Conservation (phyloP, 179 eudicot species). For the Monotropa hypopitys region DNA sequence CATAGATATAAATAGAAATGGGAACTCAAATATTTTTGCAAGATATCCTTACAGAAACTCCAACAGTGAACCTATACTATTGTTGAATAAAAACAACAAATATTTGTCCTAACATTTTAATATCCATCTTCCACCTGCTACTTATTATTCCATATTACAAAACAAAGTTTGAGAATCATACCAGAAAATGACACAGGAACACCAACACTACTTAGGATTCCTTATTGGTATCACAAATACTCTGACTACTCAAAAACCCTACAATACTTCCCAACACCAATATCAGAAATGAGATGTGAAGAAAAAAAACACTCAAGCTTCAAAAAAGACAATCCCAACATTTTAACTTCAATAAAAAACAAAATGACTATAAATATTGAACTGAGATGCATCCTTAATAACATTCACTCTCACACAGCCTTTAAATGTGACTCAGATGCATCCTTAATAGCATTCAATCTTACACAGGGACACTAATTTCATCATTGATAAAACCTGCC, state of each 20-base stretch:
- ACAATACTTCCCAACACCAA: conserved; percentile 13
- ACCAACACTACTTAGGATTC: conserved; percentile 17
- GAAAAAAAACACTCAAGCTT: neutral
- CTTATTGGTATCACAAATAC: conserved; percentile 19
- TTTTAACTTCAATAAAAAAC: neutral
- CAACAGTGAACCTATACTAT: neutral
- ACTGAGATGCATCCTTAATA: neutral
- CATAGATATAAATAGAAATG: neutral
- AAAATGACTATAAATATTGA: neutral
- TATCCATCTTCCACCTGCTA: neutral
- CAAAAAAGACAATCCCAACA: neutral
- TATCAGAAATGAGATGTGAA: conserved; percentile 11
- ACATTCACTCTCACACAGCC: neutral
- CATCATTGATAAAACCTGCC: neutral
- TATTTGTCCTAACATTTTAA: neutral
- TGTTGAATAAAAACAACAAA: neutral
- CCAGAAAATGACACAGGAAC: conserved; percentile 15
- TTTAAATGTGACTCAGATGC: neutral
- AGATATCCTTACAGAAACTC: neutral
- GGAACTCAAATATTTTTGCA: neutral
- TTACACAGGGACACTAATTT: neutral
- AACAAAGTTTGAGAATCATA: conserved; percentile 11
- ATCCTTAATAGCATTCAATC: neutral
- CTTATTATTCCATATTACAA: neutral
- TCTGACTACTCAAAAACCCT: conserved; percentile 19